These are phyloP conservation scores for Cercospora zeae-maydis DNA, from an alignment of 2,329 filamentous ascomycete genomes.

Conservation along the genomic window DNA sequence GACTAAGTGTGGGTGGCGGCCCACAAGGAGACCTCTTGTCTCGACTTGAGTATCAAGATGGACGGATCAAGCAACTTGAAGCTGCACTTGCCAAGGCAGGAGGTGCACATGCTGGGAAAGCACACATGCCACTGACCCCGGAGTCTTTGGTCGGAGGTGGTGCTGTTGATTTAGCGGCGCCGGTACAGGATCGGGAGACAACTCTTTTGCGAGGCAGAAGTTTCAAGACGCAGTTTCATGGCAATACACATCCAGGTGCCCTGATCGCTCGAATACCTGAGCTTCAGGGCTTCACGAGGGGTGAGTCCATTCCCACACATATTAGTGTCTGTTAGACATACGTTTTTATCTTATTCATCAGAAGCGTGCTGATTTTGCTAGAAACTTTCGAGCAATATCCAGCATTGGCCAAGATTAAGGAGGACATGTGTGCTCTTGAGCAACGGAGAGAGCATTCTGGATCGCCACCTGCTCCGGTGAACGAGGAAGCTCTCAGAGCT, in stretches of 20 bases:
- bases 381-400: conserved; percentile 38
- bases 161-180: conserved; percentile 16
- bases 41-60: conserved; percentile 28
- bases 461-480: conserved; percentile 21
- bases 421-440: conserved; percentile 30
- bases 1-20: conserved; percentile 18
- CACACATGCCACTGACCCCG: conserved; percentile 29
- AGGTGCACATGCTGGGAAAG: conserved; percentile 13
- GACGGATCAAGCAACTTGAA: conserved; percentile 33
- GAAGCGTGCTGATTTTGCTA: neutral
- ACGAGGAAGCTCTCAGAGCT: conserved; percentile 37
- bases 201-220: conserved; percentile 44
- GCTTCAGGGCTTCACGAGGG: conserved; percentile 29
- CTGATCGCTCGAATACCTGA: conserved; percentile 32
- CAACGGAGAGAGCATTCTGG: conserved; percentile 25
- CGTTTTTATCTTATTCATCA: no score
- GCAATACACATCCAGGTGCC: conserved; percentile 40
- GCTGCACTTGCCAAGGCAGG: conserved; percentile 23
- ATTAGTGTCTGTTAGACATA: neutral
- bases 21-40: conserved; percentile 26
- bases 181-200: conserved; percentile 35
- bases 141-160: conserved; percentile 23
- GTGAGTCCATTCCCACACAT: neutral
- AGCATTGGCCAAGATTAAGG: conserved; percentile 28
- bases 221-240: conserved; percentile 47